Conservation (phyloP, 2,329 filamentous ascomycete species). For the Hymenoscyphus fraxineus region DNA sequence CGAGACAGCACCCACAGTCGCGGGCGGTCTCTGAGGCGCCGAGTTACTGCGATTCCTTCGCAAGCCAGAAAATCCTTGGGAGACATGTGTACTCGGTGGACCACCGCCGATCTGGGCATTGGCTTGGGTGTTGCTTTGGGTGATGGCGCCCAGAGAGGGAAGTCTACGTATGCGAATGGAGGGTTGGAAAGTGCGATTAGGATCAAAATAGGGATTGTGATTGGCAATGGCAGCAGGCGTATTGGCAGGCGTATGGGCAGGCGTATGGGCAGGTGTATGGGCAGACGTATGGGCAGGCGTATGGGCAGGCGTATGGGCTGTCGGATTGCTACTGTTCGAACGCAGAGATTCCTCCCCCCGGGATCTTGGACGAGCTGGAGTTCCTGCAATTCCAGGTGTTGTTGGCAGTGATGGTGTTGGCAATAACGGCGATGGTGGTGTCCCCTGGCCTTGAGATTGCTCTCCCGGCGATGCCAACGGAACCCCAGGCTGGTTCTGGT, state of each 20-base stretch:
- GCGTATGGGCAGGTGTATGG: too few species aligned
- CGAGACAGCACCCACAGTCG: background rate
- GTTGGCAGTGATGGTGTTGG: too few species aligned
- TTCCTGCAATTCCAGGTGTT: too few species aligned
- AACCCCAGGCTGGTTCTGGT: background rate
- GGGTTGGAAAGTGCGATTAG: background rate
- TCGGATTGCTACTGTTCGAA: background rate
- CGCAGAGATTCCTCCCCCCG: background rate
- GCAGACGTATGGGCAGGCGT: too few species aligned
- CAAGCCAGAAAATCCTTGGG: background rate
- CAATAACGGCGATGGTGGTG: background rate
- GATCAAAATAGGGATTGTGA: background rate
- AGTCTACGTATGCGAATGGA: slow-evolving; percentile 13
- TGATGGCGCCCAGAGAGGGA: background rate
- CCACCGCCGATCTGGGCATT: background rate
- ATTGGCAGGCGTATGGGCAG: too few species aligned
- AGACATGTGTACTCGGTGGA: background rate
- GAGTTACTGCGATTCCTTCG: slow-evolving; percentile 23
- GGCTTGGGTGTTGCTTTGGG: slow-evolving; percentile 1
- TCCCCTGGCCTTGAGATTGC: background rate
- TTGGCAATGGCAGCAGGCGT: too few species aligned
- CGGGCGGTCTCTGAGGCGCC: slow-evolving; percentile 16
- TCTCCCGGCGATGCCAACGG: background rate
- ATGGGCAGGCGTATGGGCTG: too few species aligned
- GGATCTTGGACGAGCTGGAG: background rate